Percentiles rank a stretch among this genome's conserved stretches.
Conservation (phyloP, 2,329 filamentous ascomycete genomes). For the Penicillium sp. region DNA sequence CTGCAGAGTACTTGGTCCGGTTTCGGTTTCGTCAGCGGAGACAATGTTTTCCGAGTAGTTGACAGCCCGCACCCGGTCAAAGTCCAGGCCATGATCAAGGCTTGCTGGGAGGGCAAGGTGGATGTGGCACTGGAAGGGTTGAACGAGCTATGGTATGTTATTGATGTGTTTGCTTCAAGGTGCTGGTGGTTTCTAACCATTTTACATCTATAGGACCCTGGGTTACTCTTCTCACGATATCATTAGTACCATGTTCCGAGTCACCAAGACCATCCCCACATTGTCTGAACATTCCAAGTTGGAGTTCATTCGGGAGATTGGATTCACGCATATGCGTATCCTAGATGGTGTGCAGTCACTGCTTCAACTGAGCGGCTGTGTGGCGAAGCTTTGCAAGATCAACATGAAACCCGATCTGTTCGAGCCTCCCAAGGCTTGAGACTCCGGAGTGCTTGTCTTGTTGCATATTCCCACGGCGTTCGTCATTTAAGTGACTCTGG, state of each 20-base stretch:
- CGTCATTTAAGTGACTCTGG: slow-evolving; percentile 9
- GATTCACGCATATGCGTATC: slow-evolving; percentile 98
- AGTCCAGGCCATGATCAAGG: slow-evolving; percentile 97
- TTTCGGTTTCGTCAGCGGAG: slow-evolving; percentile 94
- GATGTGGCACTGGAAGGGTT: slow-evolving; percentile 82
- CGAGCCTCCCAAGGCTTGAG: slow-evolving; percentile 42
- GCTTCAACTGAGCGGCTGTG: slow-evolving; percentile 87
- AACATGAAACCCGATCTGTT: slow-evolving; percentile 94
- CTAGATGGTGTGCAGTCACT: slow-evolving; percentile 96
- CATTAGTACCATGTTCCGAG: slow-evolving; percentile 98
- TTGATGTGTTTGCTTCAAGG: neutral
- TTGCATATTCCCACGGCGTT: slow-evolving; percentile 31
- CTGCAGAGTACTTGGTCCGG: slow-evolving; percentile 89
- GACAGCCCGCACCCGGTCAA: slow-evolving; percentile 97
- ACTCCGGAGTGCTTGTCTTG: slow-evolving; percentile 3
- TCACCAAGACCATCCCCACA: slow-evolving; percentile 91
- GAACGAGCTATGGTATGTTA: slow-evolving; percentile 76
- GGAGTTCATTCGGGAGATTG: slow-evolving; percentile 98
- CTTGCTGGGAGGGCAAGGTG: slow-evolving; percentile 87
- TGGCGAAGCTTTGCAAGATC: slow-evolving; percentile 86
- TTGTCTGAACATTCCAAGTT: slow-evolving; percentile 93
- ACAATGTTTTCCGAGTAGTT: slow-evolving; percentile 97
- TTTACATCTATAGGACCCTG: slow-evolving; percentile 56
- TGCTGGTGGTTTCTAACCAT: slow-evolving; percentile 5
- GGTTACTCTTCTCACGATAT: slow-evolving; percentile 99